These are phyloP conservation scores for Hypoxylon sp. DNA, from an alignment of 2,329 filamentous ascomycete genomes.

Conservation along the genomic window DNA sequence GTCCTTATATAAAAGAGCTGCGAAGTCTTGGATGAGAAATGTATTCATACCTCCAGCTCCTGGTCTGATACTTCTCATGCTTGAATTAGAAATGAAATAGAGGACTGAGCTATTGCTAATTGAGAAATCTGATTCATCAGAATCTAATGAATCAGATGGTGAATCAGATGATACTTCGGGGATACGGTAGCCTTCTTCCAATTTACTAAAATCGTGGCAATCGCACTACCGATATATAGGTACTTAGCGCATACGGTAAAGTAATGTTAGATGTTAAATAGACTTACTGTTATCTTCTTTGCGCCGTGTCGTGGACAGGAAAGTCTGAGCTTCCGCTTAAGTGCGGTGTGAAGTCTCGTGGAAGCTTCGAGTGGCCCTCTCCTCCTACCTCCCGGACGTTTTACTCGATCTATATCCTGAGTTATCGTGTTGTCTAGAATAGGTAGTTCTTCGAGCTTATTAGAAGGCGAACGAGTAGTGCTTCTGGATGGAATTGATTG, in stretches of 20 bases:
- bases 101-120: too few relatives aligned
- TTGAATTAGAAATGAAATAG: too few relatives aligned
- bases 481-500: too few relatives aligned
- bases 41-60: background rate
- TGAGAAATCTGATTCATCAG: too few relatives aligned
- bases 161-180: background rate
- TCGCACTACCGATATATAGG: constrained; percentile 51
- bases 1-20: background rate
- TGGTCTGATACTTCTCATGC: too few relatives aligned
- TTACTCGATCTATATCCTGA: constrained; percentile 29
- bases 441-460: constrained; percentile 34
- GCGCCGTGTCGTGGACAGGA: constrained; percentile 48
- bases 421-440: constrained; percentile 29
- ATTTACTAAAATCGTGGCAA: constrained; percentile 52
- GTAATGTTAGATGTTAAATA: background rate
- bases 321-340: constrained; percentile 53
- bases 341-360: constrained; percentile 49
- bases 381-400: constrained; percentile 51
- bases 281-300: constrained; percentile 51
- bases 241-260: constrained; percentile 33
- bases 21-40: background rate
- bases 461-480: constrained; percentile 45
- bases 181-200: constrained; percentile 49
- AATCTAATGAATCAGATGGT: too few relatives aligned
- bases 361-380: constrained; percentile 48